Evolutionary conservation across 495 filamentous ascomycete genomes (phyloP), one percentile per base, ranked within the genome.

Genomic region (Venustampulla echinocandica): DNA sequence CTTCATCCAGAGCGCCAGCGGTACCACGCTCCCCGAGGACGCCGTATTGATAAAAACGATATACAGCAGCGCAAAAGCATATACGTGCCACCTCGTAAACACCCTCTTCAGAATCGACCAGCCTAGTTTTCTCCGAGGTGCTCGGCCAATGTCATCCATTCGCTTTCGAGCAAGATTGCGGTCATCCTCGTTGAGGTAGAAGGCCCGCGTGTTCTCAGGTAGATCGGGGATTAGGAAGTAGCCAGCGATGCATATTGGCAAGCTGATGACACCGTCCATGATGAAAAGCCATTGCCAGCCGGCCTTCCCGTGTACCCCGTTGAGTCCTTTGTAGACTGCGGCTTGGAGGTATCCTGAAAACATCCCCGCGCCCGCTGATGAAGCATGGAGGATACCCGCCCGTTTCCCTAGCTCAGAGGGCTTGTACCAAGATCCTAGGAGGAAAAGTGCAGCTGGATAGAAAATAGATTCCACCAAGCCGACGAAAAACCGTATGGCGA

Each of bases 271-370:
- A 9, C 38, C 63, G 40, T 70, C 64, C 42, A 75, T 63, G 36
- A 83, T 69, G 47, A 83, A 85, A 13, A 84, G 54, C 81, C 81
- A 84, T 17, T 78, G 62, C 81, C 80, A 85, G 0, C 78, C 81
- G 0, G 64, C 59, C 0, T 80, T 62, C 0, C 77, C 77, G 15
- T 62, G 49, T 1, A 46, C 51, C 2, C 73, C 71, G 47, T 82
- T 50, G 46, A 82, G 56, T 14, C 56, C 61, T 21, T 14, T 46
- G 24, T 81, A 65, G 33, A 80, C 75, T 2, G 73, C 77, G 2
- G 69, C 71, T 60, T 82, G 78, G 44, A 84, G 73, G 52, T 80
- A 79, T 0, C 60, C 60, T 0, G 52, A 55, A 28, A 63, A 57
- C 58, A 76, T 67, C 7, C 65, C 69, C 0, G 71, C 72, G 0